phyloP scores from a whole-genome alignment of 1,284 basidiomycete genomes.

The Austroboletus rostrupii region DNA sequence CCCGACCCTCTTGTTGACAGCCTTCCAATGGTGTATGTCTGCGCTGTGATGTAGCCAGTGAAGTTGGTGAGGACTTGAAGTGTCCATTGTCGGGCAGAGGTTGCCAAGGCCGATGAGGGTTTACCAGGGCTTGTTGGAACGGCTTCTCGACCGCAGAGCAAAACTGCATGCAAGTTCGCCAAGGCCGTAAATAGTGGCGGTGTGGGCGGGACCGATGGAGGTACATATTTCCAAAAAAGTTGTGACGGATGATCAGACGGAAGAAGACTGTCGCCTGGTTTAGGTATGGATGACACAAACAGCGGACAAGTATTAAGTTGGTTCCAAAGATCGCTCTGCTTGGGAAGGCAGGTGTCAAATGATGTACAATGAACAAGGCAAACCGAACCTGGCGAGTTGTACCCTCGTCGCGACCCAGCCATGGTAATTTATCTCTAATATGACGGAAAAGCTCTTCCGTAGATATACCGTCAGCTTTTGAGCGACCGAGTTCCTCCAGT shows the following conservation, averaged over 20 bases:
- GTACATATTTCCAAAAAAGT: slow-evolving; percentile 51
- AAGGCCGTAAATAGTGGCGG: slow-evolving; percentile 49
- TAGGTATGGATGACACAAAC: slow-evolving; percentile 36
- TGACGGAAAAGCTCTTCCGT: slow-evolving; percentile 57
- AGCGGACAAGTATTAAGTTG: slow-evolving; percentile 50
- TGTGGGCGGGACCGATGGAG: slow-evolving; percentile 37
- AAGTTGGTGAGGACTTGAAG: slow-evolving; percentile 46
- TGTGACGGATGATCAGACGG: slow-evolving; percentile 25
- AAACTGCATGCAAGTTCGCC: slow-evolving; percentile 38
- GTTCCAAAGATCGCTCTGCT: slow-evolving; percentile 57
- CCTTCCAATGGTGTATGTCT: slow-evolving; percentile 38
- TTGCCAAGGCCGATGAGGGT: slow-evolving; percentile 17
- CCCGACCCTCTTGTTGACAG: slow-evolving; percentile 15
- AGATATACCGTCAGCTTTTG: slow-evolving; percentile 40
- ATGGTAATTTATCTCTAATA: slow-evolving; percentile 53
- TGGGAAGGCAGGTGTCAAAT: neutral
- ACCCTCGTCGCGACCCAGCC: slow-evolving; percentile 46
- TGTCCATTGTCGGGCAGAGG: slow-evolving; percentile 40
- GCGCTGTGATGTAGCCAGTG: slow-evolving; percentile 50
- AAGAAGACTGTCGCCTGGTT: slow-evolving; percentile 4
- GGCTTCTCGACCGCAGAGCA: slow-evolving; percentile 35
- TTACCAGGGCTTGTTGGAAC: slow-evolving; percentile 31
- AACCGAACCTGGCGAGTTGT: slow-evolving; percentile 46
- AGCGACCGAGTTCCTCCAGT: slow-evolving; percentile 45
- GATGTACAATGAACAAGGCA: neutral